phyloP scores from a whole-genome alignment of 495 filamentous ascomycete genomes.

The Tuber indicum region DNA sequence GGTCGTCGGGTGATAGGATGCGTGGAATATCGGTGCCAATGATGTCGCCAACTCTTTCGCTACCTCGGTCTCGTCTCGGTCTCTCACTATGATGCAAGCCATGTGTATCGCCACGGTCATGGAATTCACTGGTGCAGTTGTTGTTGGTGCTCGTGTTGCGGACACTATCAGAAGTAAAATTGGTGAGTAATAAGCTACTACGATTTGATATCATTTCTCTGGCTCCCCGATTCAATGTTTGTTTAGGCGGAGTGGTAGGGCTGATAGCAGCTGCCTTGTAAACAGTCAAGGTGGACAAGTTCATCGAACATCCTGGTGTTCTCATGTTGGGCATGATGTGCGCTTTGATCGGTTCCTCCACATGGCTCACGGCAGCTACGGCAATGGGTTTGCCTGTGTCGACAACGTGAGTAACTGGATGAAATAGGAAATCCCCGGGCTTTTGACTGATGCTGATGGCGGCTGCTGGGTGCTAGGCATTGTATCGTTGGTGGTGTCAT shows the following conservation, averaged over 20 bases:
- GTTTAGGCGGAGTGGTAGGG: not conserved
- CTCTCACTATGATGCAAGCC: constrained; percentile 59
- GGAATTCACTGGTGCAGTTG: constrained; percentile 61
- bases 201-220: not conserved
- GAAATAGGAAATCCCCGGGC: not conserved
- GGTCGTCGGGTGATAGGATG: constrained; percentile 38
- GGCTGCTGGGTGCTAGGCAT: constrained; percentile 41
- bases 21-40: constrained; percentile 50
- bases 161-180: constrained; percentile 63
- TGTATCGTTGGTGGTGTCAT: constrained; percentile 58
- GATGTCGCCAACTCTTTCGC: constrained; percentile 76
- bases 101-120: constrained; percentile 62
- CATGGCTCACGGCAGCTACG: constrained; percentile 58
- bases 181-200: constrained; percentile 23
- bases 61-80: constrained; percentile 62
- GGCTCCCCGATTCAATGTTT: not conserved
- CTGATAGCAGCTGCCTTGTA: not conserved
- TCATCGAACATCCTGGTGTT: constrained; percentile 50
- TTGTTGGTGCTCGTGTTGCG: constrained; percentile 58
- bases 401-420: constrained; percentile 47
- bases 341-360: constrained; percentile 54
- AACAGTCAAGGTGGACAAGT: constrained; percentile 49
- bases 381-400: constrained; percentile 54
- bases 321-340: constrained; percentile 60
- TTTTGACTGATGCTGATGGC: not conserved